Conservation (phyloP, 495 filamentous ascomycete genomes). For the Penicillium canariense region DNA sequence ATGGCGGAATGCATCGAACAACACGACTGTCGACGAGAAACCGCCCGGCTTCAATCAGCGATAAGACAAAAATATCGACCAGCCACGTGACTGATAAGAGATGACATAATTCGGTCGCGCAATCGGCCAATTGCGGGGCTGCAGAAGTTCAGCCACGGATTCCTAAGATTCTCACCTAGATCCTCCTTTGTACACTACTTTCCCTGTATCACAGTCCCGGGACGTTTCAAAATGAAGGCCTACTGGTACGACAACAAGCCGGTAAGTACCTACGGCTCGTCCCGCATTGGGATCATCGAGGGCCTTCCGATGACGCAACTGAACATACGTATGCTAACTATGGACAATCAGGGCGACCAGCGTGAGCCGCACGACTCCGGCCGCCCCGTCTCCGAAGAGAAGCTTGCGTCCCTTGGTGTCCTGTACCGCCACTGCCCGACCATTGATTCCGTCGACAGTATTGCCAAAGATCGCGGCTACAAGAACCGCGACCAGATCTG, state of each 20-base stretch:
- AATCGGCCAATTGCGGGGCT: conserved; percentile 42
- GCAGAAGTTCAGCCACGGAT: conserved; percentile 42
- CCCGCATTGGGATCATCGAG: neutral
- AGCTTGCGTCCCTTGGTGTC: conserved; percentile 74
- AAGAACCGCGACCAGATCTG: conserved; percentile 92
- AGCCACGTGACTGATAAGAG: conserved; percentile 22
- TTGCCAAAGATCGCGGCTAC: conserved; percentile 77
- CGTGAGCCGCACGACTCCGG: conserved; percentile 86
- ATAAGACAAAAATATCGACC: conserved; percentile 23
- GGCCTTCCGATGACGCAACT: conserved; percentile 11
- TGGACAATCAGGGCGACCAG: conserved; percentile 75
- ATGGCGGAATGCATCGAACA: conserved; percentile 21
- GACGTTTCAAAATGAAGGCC: conserved; percentile 62
- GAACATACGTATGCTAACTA: conserved; percentile 11
- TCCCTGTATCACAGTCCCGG: neutral
- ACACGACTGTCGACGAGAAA: conserved; percentile 2
- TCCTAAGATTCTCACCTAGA: conserved; percentile 1
- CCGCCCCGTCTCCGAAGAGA: conserved; percentile 53
- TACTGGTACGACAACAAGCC: conserved; percentile 80
- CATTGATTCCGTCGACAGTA: conserved; percentile 61
- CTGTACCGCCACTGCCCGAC: conserved; percentile 67
- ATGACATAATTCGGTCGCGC: conserved; percentile 32
- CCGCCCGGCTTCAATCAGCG: neutral
- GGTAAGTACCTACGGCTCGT: conserved; percentile 47
- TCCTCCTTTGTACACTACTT: neutral